These are phyloP conservation scores for Penicillium roqueforti DNA, from an alignment of 495 filamentous ascomycete species.

Conservation along the genomic window DNA sequence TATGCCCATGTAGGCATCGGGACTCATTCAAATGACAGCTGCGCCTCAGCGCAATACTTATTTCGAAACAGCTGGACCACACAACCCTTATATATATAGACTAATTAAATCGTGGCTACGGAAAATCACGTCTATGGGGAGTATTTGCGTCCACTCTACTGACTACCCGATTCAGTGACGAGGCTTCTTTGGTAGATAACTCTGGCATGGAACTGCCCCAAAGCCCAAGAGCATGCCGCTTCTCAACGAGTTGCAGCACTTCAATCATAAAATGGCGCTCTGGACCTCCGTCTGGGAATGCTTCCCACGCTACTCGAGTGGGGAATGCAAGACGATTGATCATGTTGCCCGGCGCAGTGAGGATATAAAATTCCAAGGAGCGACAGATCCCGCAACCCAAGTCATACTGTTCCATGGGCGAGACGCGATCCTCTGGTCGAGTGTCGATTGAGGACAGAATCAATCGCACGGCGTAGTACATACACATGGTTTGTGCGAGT, in stretches of 20 bases:
- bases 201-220: slow-evolving; percentile 44
- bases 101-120: neutral
- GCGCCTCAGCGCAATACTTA: neutral
- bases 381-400: slow-evolving; percentile 42
- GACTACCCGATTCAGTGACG: slow-evolving; percentile 18
- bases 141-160: neutral
- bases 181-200: slow-evolving; percentile 29
- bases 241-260: slow-evolving; percentile 40
- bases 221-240: slow-evolving; percentile 36
- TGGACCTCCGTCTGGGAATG: slow-evolving; percentile 33
- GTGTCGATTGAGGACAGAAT: slow-evolving; percentile 39
- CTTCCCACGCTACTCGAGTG: slow-evolving; percentile 43
- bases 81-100: too few relatives aligned
- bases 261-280: slow-evolving; percentile 38
- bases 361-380: slow-evolving; percentile 40
- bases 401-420: slow-evolving; percentile 35
- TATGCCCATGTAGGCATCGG: neutral
- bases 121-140: neutral
- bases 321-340: slow-evolving; percentile 46
- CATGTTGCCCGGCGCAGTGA: slow-evolving; percentile 42
- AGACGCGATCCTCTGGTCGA: slow-evolving; percentile 31
- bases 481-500: slow-evolving; percentile 42
- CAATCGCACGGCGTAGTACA: slow-evolving; percentile 37
- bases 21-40: neutral
- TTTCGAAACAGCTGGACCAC: neutral